A percentile compares a stretch with the other conserved stretches of the same genome.
phyloP scores from a whole-genome alignment of 305 asterid genomes.

The Fraxinus nigra region DNA sequence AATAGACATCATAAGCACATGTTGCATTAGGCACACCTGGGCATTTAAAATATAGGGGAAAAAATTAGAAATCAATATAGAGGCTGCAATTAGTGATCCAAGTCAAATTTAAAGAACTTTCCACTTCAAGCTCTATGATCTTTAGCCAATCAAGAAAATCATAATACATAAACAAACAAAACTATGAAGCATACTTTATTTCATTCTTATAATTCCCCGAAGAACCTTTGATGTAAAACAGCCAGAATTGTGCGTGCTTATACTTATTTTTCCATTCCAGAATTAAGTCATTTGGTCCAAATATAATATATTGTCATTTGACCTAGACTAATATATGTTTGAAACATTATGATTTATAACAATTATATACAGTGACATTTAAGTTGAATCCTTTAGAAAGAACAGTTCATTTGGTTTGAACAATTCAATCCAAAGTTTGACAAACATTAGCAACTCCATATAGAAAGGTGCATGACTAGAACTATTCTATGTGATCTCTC shows the following conservation, averaged over 20 bases:
- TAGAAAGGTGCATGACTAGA: not conserved
- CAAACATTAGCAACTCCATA: not conserved
- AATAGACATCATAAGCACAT: slow-evolving; percentile 79
- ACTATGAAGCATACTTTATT: not conserved
- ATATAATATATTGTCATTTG: not conserved
- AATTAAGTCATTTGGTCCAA: not conserved
- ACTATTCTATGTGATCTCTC: not conserved
- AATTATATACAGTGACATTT: not conserved
- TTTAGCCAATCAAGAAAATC: not conserved
- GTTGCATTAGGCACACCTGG: slow-evolving; percentile 59
- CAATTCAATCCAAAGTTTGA: not conserved
- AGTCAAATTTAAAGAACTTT: not conserved
- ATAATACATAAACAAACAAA: not conserved
- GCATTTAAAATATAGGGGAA: not conserved
- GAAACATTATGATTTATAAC: not conserved
- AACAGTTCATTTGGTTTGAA: not conserved
- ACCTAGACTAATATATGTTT: not conserved
- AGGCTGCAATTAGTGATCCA: not conserved
- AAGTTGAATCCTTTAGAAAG: not conserved
- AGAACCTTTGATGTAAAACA: not conserved
- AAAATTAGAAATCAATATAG: not conserved
- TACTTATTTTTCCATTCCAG: not conserved
- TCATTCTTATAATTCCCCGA: not conserved
- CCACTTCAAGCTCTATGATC: not conserved
- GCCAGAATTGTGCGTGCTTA: not conserved